phyloP scores from a whole-genome alignment of 768 basidiomycete species.

The Lactarius psammicola region DNA sequence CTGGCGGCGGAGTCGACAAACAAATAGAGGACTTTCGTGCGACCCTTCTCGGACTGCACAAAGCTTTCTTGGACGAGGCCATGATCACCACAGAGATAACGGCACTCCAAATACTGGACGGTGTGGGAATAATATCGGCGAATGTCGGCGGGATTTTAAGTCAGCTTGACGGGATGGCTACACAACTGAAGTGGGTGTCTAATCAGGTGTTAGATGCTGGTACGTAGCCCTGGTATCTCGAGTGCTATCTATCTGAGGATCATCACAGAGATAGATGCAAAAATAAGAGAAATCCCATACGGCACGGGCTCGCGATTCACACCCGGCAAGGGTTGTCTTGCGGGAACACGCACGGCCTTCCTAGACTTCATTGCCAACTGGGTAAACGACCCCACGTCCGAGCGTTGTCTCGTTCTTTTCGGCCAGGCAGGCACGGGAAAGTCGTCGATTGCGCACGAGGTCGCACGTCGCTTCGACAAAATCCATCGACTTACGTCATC shows the following conservation, averaged over 20 bases:
- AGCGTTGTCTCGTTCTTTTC: constrained; percentile 3
- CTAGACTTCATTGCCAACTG: not conserved
- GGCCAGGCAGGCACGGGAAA: not conserved
- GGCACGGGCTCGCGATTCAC: not conserved
- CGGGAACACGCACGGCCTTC: not conserved
- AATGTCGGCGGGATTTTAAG: too few relatives aligned
- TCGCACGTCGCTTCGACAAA: not conserved
- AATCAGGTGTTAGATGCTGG: not conserved
- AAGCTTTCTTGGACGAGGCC: too few relatives aligned
- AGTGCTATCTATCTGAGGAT: not conserved
- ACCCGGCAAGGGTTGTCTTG: not conserved
- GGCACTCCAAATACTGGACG: not conserved
- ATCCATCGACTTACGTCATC: not conserved
- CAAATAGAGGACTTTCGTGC: too few relatives aligned
- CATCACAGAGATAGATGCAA: not conserved
- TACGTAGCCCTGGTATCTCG: not conserved
- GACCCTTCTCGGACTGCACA: too few relatives aligned
- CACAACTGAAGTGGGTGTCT: not conserved
- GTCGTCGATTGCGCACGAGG: not conserved
- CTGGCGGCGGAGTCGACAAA: too few relatives aligned
- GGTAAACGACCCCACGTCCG: not conserved
- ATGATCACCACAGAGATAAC: too few relatives aligned
- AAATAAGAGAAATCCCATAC: not conserved
- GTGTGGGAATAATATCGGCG: not conserved
- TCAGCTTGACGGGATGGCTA: not conserved